phyloP scores from a whole-genome alignment of 108 stramenopile genomes.

The Cyclotella sp. region DNA sequence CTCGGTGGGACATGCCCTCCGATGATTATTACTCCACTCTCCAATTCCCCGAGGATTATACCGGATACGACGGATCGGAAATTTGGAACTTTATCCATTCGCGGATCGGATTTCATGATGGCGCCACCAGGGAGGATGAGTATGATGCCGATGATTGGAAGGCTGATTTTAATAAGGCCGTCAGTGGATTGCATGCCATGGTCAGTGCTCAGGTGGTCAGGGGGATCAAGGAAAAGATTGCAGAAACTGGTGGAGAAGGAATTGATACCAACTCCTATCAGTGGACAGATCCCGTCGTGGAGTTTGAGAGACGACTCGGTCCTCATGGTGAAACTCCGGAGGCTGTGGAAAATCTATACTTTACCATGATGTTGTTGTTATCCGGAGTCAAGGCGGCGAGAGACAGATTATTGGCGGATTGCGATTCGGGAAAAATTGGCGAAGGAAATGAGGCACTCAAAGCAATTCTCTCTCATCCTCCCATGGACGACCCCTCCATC shows the following conservation, averaged over 20 bases:
- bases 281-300: slow-evolving; percentile 78
- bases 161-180: slow-evolving; percentile 89
- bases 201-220: slow-evolving; percentile 81
- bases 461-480: slow-evolving; percentile 56
- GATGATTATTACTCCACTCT: slow-evolving; percentile 89
- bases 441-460: slow-evolving; percentile 48
- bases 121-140: slow-evolving; percentile 37
- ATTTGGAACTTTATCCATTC: slow-evolving; percentile 88
- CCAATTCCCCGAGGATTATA: slow-evolving; percentile 87
- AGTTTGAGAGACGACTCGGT: slow-evolving; percentile 79
- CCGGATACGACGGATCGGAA: slow-evolving; percentile 84
- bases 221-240: slow-evolving; percentile 76
- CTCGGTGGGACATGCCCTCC: slow-evolving; percentile 90
- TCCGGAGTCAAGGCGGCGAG: slow-evolving; percentile 81
- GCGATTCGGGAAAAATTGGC: slow-evolving; percentile 60
- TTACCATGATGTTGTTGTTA: slow-evolving; percentile 91
- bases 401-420: slow-evolving; percentile 73
- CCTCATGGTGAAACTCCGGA: slow-evolving; percentile 77
- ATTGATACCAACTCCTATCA: slow-evolving; percentile 55
- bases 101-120: slow-evolving; percentile 71
- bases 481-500: slow-evolving; percentile 68
- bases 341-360: slow-evolving; percentile 94
- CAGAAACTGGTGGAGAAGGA: slow-evolving; percentile 45
- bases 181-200: slow-evolving; percentile 85
- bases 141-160: slow-evolving; percentile 89